Base-by-base conservation (phyloP, 768 basidiomycete genomes). In the Dioszegia aurantiaca region DNA sequence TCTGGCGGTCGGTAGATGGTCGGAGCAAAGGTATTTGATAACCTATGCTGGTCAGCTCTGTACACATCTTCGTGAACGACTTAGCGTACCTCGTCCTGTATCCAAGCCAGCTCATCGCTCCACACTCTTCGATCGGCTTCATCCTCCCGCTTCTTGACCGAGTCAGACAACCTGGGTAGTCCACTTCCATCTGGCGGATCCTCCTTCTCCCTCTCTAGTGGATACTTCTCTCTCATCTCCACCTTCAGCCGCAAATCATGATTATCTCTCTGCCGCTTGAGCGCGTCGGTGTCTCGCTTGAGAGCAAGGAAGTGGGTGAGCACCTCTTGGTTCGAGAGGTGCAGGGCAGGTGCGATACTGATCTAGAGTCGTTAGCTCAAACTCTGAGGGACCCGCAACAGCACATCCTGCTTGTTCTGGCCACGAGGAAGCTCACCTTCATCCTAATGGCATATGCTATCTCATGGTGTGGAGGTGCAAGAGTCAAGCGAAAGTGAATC, bases 271-370 rank as follows among this genome's bases (percentile, higher is more conserved):
- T 91, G 36, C 24, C n/a, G 36, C 31, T 58, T 10, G 19, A 68
- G 57, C 26, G 55, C 37, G 52, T 69, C 59, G 46, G 61, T 72
- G 39, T 90, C 87, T 14, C 77, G 79, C 73, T 91, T 87, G 39
- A 89, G 85, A 55, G 87, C 83, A 27, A 84, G 83, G 51, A 95
- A 82, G 54, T 92, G 82, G 17, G 81, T 69, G 44, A 93, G 79
- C 59, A 95, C 91, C 76, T 97, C 93, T 67, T 81, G 84, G 77
- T 95, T 94, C 30, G 90, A 87, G 16, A 97, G 82, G 53, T 94
- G 83, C 2, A n/a, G 89, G 85, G 16, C 87, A 80, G 51, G 87
- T 83, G 11, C 85, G 70, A 60, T 87, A 84, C 57, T 89, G 60
- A 73, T 58, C 72, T 73, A 42, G 5, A 24, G 33, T 14, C 17